Evolutionary conservation across 306 rosid species (phyloP).

Genomic region (Sicyos baderoa): DNA sequence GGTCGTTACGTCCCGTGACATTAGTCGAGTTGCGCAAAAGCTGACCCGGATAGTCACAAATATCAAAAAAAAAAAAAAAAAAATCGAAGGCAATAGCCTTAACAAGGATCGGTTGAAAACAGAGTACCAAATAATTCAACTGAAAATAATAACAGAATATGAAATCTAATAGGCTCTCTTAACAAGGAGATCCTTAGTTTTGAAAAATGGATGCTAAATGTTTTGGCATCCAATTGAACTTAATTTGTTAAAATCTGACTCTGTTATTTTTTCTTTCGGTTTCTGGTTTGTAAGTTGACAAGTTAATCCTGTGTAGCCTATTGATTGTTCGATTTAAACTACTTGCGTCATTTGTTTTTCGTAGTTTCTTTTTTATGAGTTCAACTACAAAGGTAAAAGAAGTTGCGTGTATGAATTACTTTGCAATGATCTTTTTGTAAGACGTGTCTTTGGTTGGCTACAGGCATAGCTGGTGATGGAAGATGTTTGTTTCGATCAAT

Average conservation of each 20-base stretch:
- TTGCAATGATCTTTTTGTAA: background rate
- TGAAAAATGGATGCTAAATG: background rate
- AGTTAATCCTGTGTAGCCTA: background rate
- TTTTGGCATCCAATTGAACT: background rate
- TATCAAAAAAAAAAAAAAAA: too few species aligned
- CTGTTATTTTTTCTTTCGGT: background rate
- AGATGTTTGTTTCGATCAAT: constrained; percentile 85
- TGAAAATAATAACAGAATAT: too few species aligned
- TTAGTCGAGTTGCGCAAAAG: too few species aligned
- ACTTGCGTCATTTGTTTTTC: background rate
- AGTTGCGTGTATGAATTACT: background rate
- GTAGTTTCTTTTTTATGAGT: too few species aligned
- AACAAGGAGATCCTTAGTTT: background rate
- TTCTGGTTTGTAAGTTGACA: background rate
- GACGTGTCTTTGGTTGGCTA: constrained; percentile 14
- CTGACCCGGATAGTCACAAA: too few species aligned
- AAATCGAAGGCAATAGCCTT: too few species aligned
- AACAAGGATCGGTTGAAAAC: too few species aligned
- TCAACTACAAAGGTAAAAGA: background rate
- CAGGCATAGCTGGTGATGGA: constrained; percentile 81
- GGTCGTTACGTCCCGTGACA: too few species aligned
- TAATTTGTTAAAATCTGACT: background rate
- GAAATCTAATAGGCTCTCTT: too few species aligned
- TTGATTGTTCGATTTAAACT: background rate
- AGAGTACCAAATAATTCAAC: too few species aligned